Evolutionary conservation across 768 basidiomycete genomes (phyloP).

Genomic region (Panaeolus cyanescens): DNA sequence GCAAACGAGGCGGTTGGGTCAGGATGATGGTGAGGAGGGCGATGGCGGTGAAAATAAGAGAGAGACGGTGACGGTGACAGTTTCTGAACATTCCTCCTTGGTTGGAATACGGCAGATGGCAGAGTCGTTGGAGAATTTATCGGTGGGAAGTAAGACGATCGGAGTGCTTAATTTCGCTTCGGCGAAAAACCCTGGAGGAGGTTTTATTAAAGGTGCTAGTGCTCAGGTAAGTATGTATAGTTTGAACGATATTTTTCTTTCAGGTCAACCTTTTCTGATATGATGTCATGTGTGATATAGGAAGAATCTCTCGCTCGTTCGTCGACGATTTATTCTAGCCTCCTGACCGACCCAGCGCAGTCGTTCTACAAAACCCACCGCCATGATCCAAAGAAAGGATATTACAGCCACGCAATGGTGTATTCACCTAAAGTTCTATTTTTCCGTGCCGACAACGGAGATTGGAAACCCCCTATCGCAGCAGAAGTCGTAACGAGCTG

Average conservation of each 20-base stretch:
- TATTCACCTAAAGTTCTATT: constrained; percentile 61
- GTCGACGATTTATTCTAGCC: constrained; percentile 63
- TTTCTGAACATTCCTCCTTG: constrained; percentile 19
- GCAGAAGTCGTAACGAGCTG: constrained; percentile 67
- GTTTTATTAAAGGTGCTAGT: constrained; percentile 70
- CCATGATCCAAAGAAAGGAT: constrained; percentile 48
- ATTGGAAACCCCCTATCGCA: constrained; percentile 49
- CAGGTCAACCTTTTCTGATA: not conserved
- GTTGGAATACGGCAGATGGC: constrained; percentile 15
- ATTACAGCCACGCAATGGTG: constrained; percentile 71
- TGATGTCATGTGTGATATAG: constrained; percentile 21
- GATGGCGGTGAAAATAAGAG: constrained; percentile 11
- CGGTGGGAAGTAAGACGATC: constrained; percentile 6
- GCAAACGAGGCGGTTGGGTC: constrained; percentile 20
- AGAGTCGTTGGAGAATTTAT: constrained; percentile 38
- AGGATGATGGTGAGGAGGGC: not conserved
- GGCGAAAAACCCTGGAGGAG: constrained; percentile 74
- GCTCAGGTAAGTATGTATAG: constrained; percentile 45
- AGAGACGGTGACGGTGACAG: constrained; percentile 29
- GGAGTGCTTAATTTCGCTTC: constrained; percentile 77
- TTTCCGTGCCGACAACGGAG: constrained; percentile 58
- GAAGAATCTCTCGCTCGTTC: constrained; percentile 76
- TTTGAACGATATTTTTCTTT: not conserved
- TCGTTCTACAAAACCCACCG: constrained; percentile 61
- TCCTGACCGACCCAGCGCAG: constrained; percentile 52